phyloP scores from a whole-genome alignment of 768 basidiomycete species.

The Leucosporidium yakuticum region DNA sequence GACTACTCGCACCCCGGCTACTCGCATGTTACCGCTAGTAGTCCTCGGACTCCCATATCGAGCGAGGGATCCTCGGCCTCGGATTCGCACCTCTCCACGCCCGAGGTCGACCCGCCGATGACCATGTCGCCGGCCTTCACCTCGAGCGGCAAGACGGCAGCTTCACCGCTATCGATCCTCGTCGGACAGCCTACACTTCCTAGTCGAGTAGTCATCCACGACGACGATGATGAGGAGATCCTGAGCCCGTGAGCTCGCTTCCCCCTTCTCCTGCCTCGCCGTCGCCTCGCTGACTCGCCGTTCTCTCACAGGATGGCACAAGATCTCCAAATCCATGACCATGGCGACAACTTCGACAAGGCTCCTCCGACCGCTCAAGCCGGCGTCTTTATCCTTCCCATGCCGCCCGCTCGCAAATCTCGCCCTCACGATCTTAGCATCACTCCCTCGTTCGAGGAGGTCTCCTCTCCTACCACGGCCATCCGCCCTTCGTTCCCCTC shows the following conservation, averaged over 20 bases:
- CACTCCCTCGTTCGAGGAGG: neutral
- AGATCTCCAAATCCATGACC: neutral
- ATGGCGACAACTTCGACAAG: too few species aligned
- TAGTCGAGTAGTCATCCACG: constrained; percentile 3
- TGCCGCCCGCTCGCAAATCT: neutral
- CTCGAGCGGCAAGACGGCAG: neutral
- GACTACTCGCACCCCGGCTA: neutral
- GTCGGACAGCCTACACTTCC: constrained; percentile 1
- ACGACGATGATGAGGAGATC: neutral
- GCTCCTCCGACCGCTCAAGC: neutral
- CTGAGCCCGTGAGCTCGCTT: neutral
- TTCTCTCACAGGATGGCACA: neutral
- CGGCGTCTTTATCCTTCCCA: constrained; percentile 1
- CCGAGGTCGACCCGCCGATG: constrained; percentile 18
- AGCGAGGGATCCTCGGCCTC: neutral
- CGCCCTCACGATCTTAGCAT: neutral
- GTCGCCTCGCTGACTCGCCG: neutral
- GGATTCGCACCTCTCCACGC: constrained; percentile 26
- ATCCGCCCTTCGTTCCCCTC: neutral
- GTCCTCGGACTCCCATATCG: constrained; percentile 24
- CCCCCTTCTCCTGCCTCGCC: constrained; percentile 8
- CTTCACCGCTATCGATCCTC: constrained; percentile 7
- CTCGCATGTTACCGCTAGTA: neutral
- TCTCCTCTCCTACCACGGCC: neutral
- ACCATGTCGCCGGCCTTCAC: constrained; percentile 16